Conservation (phyloP, 768 basidiomycete genomes). For the Leccinum pellstonianum region DNA sequence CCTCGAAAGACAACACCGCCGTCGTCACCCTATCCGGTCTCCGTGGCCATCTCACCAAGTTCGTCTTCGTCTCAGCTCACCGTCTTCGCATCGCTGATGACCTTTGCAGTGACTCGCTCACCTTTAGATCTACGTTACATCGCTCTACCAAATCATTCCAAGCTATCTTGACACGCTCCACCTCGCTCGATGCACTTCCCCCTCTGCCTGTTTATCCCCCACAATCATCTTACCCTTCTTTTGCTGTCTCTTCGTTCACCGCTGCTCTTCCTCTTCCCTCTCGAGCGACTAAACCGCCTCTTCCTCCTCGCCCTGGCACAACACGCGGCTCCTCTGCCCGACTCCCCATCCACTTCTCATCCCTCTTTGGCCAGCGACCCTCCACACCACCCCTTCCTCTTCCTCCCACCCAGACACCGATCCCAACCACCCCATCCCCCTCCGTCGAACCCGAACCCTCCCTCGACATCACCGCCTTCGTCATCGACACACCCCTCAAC, state of each 20-base stretch:
- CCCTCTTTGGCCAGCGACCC: slow-evolving; percentile 60
- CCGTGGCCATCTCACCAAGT: slow-evolving; percentile 67
- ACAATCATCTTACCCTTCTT: slow-evolving; percentile 48
- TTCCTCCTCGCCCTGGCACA: slow-evolving; percentile 37
- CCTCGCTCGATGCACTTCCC: slow-evolving; percentile 46
- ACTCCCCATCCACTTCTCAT: slow-evolving; percentile 73
- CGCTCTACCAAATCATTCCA: slow-evolving; percentile 42
- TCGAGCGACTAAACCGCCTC: slow-evolving; percentile 48
- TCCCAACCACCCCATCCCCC: neutral
- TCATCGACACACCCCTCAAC: slow-evolving; percentile 52
- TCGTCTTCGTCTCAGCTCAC: slow-evolving; percentile 32
- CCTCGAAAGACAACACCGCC: slow-evolving; percentile 44
- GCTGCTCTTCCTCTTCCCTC: slow-evolving; percentile 34
- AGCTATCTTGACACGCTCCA: slow-evolving; percentile 34
- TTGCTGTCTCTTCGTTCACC: slow-evolving; percentile 42
- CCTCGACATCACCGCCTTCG: slow-evolving; percentile 60
- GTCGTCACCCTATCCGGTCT: slow-evolving; percentile 83
- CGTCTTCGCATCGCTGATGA: slow-evolving; percentile 27
- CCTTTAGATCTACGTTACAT: slow-evolving; percentile 44
- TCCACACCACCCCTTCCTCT: slow-evolving; percentile 31
- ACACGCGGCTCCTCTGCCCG: slow-evolving; percentile 38
- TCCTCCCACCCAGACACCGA: slow-evolving; percentile 20
- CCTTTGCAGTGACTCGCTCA: slow-evolving; percentile 36
- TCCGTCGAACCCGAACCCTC: slow-evolving; percentile 35
- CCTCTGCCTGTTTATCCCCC: slow-evolving; percentile 47